Base-by-base conservation (phyloP, 2,329 filamentous ascomycete species). In the Alternaria sp. region DNA sequence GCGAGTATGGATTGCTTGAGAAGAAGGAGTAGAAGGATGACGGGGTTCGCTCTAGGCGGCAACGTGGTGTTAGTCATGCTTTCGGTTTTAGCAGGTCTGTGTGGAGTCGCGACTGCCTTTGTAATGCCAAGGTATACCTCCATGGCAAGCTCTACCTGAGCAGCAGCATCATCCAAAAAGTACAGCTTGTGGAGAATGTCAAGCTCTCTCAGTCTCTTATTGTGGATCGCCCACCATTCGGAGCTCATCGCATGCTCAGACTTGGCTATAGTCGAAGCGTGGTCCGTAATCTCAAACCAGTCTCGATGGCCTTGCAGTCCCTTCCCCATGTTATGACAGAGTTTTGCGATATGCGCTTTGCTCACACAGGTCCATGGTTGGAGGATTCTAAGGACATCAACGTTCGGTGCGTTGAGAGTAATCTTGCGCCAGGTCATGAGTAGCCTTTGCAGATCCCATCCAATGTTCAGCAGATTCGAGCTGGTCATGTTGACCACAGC, bases 381-480 rank as follows among this genome's bases (percentile, higher is more conserved):
- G 6, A 46, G 26, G 2, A 24, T 3, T 14, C 5, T 31, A 2
- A 46, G 33, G 9, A 14, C 40, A 5, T 13, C 33, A 26, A 17
- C 24, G 14, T 24, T 37, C 6, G 48, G 24, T 13, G 54, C 45
- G 10, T 41, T 41, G 5, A 5, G 1, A 13, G 50, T 42, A 26
- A 58, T 14, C 36, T 53, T 24, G 9, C 29, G n/a, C 50, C 49
- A 58, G 5, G 36, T 36, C 3, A 28, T 31, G 4, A 24, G 34
- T 5, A 54, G 34, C 29, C 50, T 29, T 29, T 53, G 40, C n/a
- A 58, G 28, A 10, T 54, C 55, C 14, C 49, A 54, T 24, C 29
- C 40, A n/a, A 42, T 37, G 24, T 48, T 53, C 10, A 53, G 41
- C 48, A 57, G 10, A 8, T 57, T 57, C n/a, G 52, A 40, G 21